Percentiles rank a stretch among this genome's conserved stretches.
Evolutionary conservation across 768 basidiomycete genomes (phyloP).

Genomic region (Plicaturopsis crispa): DNA sequence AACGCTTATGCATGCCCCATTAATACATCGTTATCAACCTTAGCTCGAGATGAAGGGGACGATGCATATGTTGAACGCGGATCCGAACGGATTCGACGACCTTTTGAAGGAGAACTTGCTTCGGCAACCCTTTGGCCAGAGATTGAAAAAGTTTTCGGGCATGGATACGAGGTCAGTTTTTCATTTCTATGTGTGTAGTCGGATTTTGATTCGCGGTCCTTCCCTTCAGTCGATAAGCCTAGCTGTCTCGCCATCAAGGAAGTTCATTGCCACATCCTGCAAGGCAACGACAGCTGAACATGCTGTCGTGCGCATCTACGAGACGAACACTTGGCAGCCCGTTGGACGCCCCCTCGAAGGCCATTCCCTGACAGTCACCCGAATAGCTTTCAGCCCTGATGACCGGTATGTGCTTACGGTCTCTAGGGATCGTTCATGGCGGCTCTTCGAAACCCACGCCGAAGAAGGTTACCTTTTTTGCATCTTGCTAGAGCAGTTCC

Average conservation of each 20-base stretch:
- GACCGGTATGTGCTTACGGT: conserved; percentile 76
- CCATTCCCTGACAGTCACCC: conserved; percentile 84
- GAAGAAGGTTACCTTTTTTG: too few relatives aligned
- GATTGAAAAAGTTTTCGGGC: conserved; percentile 93
- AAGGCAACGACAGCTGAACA: conserved; percentile 84
- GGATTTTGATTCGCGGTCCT: conserved; percentile 1
- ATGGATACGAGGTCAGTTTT: conserved; percentile 84
- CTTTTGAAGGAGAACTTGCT: conserved; percentile 89
- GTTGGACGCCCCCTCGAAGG: conserved; percentile 72
- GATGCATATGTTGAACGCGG: neutral
- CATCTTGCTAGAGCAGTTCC: neutral
- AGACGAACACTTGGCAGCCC: conserved; percentile 60
- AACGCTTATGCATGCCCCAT: neutral
- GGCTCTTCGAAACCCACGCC: conserved; percentile 52
- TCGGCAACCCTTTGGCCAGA: conserved; percentile 93
- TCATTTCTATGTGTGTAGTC: conserved; percentile 1
- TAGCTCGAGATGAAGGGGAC: conserved; percentile 3
- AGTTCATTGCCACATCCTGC: conserved; percentile 83
- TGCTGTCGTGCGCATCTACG: conserved; percentile 80
- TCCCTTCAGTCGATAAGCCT: conserved; percentile 65
- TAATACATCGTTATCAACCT: neutral
- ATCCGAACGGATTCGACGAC: conserved; percentile 26
- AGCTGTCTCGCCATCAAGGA: conserved; percentile 61
- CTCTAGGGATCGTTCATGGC: conserved; percentile 90
- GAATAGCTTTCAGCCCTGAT: conserved; percentile 84